Percentiles rank a stretch among this genome's conserved stretches.
Evolutionary conservation across 2,329 filamentous ascomycete species (phyloP).

Genomic region (Ceratocystiopsis brevicomis): DNA sequence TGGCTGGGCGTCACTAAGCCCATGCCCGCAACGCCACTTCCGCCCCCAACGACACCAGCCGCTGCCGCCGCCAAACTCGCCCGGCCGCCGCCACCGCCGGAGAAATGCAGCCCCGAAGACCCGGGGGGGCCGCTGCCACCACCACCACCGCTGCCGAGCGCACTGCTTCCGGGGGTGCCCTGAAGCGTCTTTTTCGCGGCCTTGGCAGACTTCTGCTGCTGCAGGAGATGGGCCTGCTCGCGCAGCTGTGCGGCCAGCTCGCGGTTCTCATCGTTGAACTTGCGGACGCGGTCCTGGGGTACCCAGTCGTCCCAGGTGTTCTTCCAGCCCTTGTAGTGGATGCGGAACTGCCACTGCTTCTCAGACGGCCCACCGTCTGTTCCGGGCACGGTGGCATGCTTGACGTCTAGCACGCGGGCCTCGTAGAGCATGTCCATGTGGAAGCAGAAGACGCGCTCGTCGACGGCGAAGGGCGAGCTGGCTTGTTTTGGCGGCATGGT

Average conservation of each 20-base stretch:
- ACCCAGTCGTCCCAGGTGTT: constrained; percentile 99
- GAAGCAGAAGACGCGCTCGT: constrained; percentile 92
- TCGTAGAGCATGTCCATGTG: constrained; percentile 96
- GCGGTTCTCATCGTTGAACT: constrained; percentile 87
- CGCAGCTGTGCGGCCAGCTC: constrained; percentile 62
- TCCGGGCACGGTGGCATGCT: constrained; percentile 45
- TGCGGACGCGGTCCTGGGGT: constrained; percentile 76
- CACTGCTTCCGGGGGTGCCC: constrained; percentile 18
- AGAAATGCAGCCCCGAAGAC: background rate
- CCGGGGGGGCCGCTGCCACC: constrained; percentile 11
- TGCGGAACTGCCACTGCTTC: constrained; percentile 53
- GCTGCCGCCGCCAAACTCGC: constrained; percentile 16
- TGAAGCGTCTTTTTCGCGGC: constrained; percentile 17
- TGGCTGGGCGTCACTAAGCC: constrained; percentile 5
- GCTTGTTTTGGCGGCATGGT: constrained; percentile 19
- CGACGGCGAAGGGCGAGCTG: constrained; percentile 41
- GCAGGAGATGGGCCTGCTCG: constrained; percentile 44
- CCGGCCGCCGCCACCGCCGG: constrained; percentile 1
- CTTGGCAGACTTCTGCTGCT: constrained; percentile 28
- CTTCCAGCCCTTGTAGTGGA: constrained; percentile 99
- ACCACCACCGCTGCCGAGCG: constrained; percentile 16
- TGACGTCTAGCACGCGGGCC: constrained; percentile 78
- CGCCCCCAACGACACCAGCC: constrained; percentile 12
- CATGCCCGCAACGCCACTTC: constrained; percentile 5
- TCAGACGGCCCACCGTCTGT: background rate